Conservation (phyloP, 352 stramenopile genomes). For the Phytopythium delawarense region DNA sequence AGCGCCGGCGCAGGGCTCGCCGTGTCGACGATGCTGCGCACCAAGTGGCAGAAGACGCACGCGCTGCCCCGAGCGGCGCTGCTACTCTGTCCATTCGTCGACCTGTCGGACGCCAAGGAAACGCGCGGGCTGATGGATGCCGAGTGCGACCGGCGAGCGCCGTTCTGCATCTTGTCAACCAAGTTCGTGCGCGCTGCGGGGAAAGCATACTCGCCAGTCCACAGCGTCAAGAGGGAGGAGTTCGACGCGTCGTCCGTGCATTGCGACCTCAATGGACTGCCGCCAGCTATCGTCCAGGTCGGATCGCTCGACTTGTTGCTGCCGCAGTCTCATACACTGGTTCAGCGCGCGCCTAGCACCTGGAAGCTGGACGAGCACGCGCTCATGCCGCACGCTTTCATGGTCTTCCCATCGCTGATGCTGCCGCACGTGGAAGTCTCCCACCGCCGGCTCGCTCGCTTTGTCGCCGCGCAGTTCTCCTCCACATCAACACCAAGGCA, state of each 20-base stretch:
- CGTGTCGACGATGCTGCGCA: constrained; percentile 32
- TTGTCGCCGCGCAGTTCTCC: constrained; percentile 21
- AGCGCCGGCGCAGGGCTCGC: constrained; percentile 35
- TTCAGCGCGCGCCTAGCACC: constrained; percentile 18
- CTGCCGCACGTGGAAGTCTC: constrained; percentile 24
- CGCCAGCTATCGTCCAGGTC: constrained; percentile 29
- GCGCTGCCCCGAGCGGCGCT: constrained; percentile 26
- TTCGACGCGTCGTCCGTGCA: constrained; percentile 26
- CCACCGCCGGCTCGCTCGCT: constrained; percentile 21
- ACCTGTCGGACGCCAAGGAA: constrained; percentile 26
- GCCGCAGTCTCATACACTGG: constrained; percentile 23
- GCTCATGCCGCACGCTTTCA: constrained; percentile 38
- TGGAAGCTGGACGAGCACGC: constrained; percentile 36
- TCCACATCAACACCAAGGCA: not conserved
- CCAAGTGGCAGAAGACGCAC: constrained; percentile 16
- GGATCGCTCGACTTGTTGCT: constrained; percentile 28
- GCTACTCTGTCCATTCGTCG: constrained; percentile 32
- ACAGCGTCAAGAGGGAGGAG: constrained; percentile 14
- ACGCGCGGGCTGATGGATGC: not conserved
- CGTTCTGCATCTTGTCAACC: constrained; percentile 26
- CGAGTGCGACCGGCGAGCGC: not conserved
- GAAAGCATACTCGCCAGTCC: constrained; percentile 15
- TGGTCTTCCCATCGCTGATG: constrained; percentile 20
- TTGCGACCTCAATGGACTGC: constrained; percentile 26
- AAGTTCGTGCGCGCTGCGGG: constrained; percentile 13